Evolutionary conservation across 1,284 basidiomycete genomes (phyloP).

Genomic region (Sutorius eximius): DNA sequence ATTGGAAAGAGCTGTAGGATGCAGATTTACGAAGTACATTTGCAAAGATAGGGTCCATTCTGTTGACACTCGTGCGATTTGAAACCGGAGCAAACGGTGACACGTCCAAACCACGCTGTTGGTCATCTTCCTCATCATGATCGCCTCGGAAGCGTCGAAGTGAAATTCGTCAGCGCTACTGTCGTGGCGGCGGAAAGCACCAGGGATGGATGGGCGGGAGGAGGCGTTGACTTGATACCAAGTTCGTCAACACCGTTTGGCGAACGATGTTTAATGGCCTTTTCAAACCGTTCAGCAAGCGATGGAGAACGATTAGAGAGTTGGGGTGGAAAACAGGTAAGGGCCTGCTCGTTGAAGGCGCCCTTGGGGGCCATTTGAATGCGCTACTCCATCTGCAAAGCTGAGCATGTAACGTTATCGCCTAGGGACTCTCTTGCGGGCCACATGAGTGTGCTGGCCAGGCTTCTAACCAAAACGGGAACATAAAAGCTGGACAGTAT

Average conservation of each 20-base stretch:
- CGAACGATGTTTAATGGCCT: constrained; percentile 52
- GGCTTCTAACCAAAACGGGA: no score
- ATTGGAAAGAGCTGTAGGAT: constrained; percentile 52
- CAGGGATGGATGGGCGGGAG: constrained; percentile 47
- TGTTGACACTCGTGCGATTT: constrained; percentile 69
- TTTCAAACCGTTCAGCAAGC: constrained; percentile 62
- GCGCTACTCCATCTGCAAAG: no score
- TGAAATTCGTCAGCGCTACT: constrained; percentile 39
- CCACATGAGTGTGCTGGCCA: no score
- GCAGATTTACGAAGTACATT: constrained; percentile 66
- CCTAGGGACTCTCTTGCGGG: no score
- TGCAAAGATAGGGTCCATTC: constrained; percentile 82
- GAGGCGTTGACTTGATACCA: constrained; percentile 38
- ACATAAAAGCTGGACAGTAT: no score
- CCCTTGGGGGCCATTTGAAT: no score
- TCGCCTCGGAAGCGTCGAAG: constrained; percentile 37
- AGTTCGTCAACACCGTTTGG: constrained; percentile 51
- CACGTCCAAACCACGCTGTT: constrained; percentile 37
- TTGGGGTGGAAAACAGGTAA: no score
- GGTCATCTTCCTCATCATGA: constrained; percentile 38
- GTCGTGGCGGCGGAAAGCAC: constrained; percentile 39
- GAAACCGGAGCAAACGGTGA: constrained; percentile 45
- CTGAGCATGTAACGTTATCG: no score
- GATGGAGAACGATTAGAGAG: constrained; percentile 27
- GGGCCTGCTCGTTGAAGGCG: no score